These are phyloP conservation scores for Canavalia gladiata DNA, from an alignment of 306 rosid species.

Conservation along the genomic window DNA sequence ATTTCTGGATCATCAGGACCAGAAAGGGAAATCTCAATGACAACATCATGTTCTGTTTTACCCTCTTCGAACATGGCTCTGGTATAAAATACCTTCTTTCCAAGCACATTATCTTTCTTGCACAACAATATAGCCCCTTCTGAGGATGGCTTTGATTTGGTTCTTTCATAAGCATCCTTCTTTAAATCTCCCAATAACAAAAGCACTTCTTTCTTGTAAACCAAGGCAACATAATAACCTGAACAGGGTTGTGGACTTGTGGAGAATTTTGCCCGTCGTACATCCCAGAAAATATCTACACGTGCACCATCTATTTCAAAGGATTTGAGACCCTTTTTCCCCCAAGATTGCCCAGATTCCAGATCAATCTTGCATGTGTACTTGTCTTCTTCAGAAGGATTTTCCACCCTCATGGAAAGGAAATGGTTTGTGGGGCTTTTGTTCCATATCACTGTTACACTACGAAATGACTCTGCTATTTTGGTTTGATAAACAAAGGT, in stretches of 20 bases:
- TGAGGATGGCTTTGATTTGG: conserved; percentile 60
- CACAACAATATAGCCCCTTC: conserved; percentile 61
- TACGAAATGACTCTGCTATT: conserved; percentile 44
- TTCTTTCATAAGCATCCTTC: conserved; percentile 60
- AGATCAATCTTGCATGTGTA: conserved; percentile 65
- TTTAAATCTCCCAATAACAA: conserved; percentile 65
- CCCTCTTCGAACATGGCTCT: conserved; percentile 63
- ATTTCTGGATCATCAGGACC: conserved; percentile 78
- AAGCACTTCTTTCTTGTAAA: conserved; percentile 60
- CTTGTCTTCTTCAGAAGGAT: conserved; percentile 44
- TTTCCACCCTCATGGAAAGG: conserved; percentile 55
- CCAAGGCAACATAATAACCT: conserved; percentile 70
- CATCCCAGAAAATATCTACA: conserved; percentile 72
- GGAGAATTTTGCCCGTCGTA: conserved; percentile 59
- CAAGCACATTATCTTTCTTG: conserved; percentile 70
- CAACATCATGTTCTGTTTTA: conserved; percentile 60
- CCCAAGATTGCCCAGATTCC: conserved; percentile 61
- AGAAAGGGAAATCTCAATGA: conserved; percentile 64
- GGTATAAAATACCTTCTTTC: conserved; percentile 66
- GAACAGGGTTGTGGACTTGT: conserved; percentile 57
- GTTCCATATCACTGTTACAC: conserved; percentile 62
- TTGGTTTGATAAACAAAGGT: conserved; percentile 60
- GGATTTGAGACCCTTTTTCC: conserved; percentile 72
- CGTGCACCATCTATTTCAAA: conserved; percentile 60
- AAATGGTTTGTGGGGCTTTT: conserved; percentile 53